Conservation (phyloP, 2,329 filamentous ascomycete species). For the Cephalotrichum gorgonifer region DNA sequence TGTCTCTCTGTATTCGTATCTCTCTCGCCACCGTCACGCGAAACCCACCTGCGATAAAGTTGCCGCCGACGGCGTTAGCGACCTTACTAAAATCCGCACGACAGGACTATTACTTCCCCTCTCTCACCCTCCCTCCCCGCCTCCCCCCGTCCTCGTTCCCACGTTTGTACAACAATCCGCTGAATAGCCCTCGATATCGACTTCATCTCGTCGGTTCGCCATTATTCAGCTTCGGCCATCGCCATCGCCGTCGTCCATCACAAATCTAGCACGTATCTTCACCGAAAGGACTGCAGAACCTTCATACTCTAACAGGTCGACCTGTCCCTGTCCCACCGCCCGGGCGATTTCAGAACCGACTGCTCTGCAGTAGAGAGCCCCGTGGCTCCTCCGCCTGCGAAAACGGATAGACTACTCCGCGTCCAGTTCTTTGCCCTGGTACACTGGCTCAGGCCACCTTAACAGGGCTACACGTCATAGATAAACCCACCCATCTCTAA, state of each 20-base stretch:
- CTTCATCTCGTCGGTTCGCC: background rate
- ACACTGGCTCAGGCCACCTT: slow-evolving; percentile 3
- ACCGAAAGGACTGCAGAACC: background rate
- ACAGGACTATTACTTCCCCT: background rate
- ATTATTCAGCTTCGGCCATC: background rate
- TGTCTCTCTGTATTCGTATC: background rate
- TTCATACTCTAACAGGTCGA: background rate
- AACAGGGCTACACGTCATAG: background rate
- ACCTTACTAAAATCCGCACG: background rate
- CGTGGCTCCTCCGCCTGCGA: slow-evolving; percentile 24
- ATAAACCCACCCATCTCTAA: background rate
- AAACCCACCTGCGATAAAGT: background rate
- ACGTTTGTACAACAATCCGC: background rate
- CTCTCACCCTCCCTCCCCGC: background rate
- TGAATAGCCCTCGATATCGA: background rate
- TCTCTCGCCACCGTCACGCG: background rate
- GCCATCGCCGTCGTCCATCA: slow-evolving; percentile 4
- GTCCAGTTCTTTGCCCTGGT: slow-evolving; percentile 26
- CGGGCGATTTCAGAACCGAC: slow-evolving; percentile 9
- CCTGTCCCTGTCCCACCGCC: slow-evolving; percentile 7
- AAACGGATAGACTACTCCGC: slow-evolving; percentile 39
- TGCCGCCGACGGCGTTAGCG: background rate
- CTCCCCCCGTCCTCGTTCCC: too few relatives aligned
- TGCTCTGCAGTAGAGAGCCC: slow-evolving; percentile 10
- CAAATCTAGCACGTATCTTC: slow-evolving; percentile 2